A percentile compares a stretch with the other conserved stretches of the same genome.
phyloP scores from a whole-genome alignment of 2,329 filamentous ascomycete species.

The Exophiala sp. region DNA sequence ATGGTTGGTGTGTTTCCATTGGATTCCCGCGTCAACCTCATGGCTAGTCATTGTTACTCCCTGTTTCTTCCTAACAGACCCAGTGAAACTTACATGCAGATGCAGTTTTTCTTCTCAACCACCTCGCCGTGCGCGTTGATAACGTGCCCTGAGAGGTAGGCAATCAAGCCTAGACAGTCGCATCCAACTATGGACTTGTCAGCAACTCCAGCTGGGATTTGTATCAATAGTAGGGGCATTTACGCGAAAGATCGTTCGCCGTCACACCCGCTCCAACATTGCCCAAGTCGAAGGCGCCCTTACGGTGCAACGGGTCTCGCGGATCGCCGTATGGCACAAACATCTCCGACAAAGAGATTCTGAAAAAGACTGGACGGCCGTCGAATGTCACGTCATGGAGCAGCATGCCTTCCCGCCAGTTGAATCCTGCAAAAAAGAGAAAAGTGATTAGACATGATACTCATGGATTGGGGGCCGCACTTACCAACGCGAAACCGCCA shows the following conservation, averaged over 20 bases:
- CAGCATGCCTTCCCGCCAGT: conserved; percentile 62
- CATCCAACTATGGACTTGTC: conserved; percentile 50
- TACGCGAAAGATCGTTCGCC: conserved; percentile 57
- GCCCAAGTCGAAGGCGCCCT: conserved; percentile 66
- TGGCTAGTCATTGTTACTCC: background rate
- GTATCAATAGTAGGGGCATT: background rate
- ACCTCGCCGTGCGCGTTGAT: conserved; percentile 51
- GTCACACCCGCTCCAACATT: conserved; percentile 62
- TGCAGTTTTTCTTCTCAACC: conserved; percentile 57
- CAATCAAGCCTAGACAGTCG: conserved; percentile 63
- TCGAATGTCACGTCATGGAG: conserved; percentile 67
- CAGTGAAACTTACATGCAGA: conserved; percentile 58
- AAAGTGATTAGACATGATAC: background rate
- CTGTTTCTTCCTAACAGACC: background rate
- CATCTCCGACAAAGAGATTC: conserved; percentile 63
- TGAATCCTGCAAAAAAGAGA: conserved; percentile 43
- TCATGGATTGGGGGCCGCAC: background rate
- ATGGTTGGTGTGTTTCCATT: background rate
- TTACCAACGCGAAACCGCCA: conserved; percentile 59
- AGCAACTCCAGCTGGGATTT: background rate
- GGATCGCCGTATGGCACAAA: conserved; percentile 62
- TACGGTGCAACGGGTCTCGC: conserved; percentile 58
- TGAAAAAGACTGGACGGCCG: conserved; percentile 58
- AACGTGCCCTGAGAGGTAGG: conserved; percentile 55
- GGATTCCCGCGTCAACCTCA: background rate